phyloP scores from a whole-genome alignment of 345 rosid species.

The Hibiscus syriacus region DNA sequence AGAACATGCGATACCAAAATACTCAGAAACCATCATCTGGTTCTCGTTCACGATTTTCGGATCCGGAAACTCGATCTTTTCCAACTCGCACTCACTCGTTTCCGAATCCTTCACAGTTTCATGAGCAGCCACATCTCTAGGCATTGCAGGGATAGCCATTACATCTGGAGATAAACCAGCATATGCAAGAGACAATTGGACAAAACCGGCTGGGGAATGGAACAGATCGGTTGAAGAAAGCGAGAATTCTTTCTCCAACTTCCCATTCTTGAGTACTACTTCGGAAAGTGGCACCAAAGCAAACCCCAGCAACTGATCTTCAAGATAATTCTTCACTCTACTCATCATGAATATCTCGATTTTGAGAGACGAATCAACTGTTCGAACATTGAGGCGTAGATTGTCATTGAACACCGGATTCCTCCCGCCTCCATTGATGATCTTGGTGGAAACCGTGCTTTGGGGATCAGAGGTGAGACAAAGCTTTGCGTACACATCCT shows the following conservation, averaged over 20 bases:
- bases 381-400: slow-evolving; percentile 52
- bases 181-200: slow-evolving; percentile 72
- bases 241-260: slow-evolving; percentile 81
- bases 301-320: slow-evolving; percentile 91
- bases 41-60: slow-evolving; percentile 84
- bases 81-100: slow-evolving; percentile 53
- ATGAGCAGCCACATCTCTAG: slow-evolving; percentile 34
- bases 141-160: slow-evolving; percentile 54
- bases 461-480: slow-evolving; percentile 84
- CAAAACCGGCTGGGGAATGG: slow-evolving; percentile 97
- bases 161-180: slow-evolving; percentile 78
- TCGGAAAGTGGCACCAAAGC: slow-evolving; percentile 88
- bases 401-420: slow-evolving; percentile 85
- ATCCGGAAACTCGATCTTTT: slow-evolving; percentile 93
- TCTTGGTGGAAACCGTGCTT: slow-evolving; percentile 66
- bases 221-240: slow-evolving; percentile 93
- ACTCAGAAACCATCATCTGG: slow-evolving; percentile 94
- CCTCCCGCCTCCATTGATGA: slow-evolving; percentile 97
- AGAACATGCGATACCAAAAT: slow-evolving; percentile 57
- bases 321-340: slow-evolving; percentile 92
- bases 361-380: slow-evolving; percentile 67
- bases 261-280: slow-evolving; percentile 59
- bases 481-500: slow-evolving; percentile 96
- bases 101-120: slow-evolving; percentile 36
- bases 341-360: slow-evolving; percentile 98